Base-by-base conservation (phyloP, 768 basidiomycete species). In the Boletus sp. region DNA sequence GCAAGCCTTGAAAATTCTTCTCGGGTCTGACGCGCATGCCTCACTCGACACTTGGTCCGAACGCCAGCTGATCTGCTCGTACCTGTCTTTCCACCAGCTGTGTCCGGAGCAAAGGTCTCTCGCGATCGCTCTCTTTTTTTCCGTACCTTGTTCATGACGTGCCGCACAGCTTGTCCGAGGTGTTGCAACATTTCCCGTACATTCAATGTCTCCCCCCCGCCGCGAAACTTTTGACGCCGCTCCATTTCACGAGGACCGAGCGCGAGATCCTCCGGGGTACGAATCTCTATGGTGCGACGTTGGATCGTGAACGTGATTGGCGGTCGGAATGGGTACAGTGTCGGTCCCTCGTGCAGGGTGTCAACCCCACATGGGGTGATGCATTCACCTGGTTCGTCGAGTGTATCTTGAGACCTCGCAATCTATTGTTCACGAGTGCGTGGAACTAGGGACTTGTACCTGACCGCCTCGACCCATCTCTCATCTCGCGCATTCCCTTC, bases 401-500 rank as follows among this genome's bases (percentile, higher is more conserved):
- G 8, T 25, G n/a, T 11, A 9, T 19, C 19, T 27, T 21, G 21
- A 11, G 15, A 17, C n/a, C 30, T 15, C 7, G 11, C 50, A 14
- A 40, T 15, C 58, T 1, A 6, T 87, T 53, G 46, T 21, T 53
- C 50, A 59, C 44, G 53, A 53, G 49, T 52, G 29, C 25, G 19
- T 50, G 33, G 27, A n/a, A 40, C 37, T 50, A 94, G 93, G 89
- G 80, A 86, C 25, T 66, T 71, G 25, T 95, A 90, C 67, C 73
- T 90, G 3, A 79, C 81, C 1, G 83, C 88, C 1, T 75, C 86
- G 7, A 93, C 88, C 0, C 85, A 90, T 64, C 74, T 93, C 35
- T 91, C 91, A 1, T 95, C 94, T 1, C 83, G 95, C 48, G 89
- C 93, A 0, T 98, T 97, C 64, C 91, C 94, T 0, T 97, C 94